phyloP scores from a whole-genome alignment of 2,329 filamentous ascomycete species.

The Fusarium drepaniforme region DNA sequence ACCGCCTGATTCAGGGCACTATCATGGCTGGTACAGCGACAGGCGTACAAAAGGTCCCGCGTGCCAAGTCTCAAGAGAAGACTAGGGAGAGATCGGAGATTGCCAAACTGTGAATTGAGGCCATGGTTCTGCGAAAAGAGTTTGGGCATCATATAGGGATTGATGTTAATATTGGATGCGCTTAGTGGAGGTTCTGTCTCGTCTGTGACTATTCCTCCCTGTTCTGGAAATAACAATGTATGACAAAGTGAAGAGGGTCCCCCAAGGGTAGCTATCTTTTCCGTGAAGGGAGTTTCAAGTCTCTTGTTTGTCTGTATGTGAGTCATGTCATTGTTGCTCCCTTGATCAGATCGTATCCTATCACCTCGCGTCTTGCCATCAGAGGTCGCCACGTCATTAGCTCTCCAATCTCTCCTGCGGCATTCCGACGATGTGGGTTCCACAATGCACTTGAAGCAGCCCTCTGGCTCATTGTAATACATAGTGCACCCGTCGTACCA shows the following conservation, averaged over 20 bases:
- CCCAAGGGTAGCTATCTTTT: neutral
- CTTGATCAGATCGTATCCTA: neutral
- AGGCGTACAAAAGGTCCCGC: neutral
- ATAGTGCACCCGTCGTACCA: neutral
- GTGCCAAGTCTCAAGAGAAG: neutral
- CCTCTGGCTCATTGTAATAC: neutral
- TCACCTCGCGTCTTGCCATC: neutral
- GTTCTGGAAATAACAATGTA: neutral
- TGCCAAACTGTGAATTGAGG: neutral
- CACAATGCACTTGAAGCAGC: neutral
- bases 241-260: neutral
- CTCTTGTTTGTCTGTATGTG: neutral
- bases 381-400: neutral
- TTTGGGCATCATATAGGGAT: neutral
- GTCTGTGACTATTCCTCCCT: neutral
- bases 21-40: neutral
- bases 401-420: neutral
- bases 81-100: too few relatives aligned
- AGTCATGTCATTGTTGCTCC: neutral
- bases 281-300: fast-evolving
- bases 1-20: neutral
- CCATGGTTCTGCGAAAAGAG: neutral
- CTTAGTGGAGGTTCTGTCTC: neutral
- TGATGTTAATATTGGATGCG: neutral
- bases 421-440: neutral